A percentile compares a stretch with the other conserved stretches of the same genome.
Evolutionary conservation across 352 stramenopile genomes (phyloP).

Genomic region (Poterioochromonas sp.): DNA sequence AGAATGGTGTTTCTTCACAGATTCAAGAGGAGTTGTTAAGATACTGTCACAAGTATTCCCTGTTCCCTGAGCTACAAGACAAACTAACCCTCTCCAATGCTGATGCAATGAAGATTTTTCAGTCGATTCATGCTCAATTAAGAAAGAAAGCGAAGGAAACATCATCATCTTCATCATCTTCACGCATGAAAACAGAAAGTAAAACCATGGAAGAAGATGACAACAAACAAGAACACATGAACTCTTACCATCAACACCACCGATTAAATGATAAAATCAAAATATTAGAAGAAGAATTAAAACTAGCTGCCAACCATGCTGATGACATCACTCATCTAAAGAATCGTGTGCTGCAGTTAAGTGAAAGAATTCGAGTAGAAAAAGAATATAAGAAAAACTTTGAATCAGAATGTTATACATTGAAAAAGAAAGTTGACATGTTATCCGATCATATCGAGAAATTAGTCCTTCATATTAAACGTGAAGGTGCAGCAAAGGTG

Average conservation of each 20-base stretch:
- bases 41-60: neutral
- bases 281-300: constrained; percentile 45
- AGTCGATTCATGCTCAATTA: neutral
- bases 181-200: neutral
- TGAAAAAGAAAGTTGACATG: constrained; percentile 70
- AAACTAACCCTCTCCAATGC: neutral
- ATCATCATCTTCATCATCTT: neutral
- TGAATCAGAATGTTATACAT: constrained; percentile 55
- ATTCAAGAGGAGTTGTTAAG: neutral
- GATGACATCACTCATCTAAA: constrained; percentile 61
- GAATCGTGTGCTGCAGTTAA: constrained; percentile 62
- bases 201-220: neutral
- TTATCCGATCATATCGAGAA: constrained; percentile 91
- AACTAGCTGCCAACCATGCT: constrained; percentile 49
- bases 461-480: constrained; percentile 88
- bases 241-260: neutral
- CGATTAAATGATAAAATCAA: neutral
- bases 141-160: neutral
- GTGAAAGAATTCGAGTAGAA: constrained; percentile 63
- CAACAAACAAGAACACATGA: neutral
- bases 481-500: constrained; percentile 82
- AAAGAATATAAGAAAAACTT: constrained; percentile 67
- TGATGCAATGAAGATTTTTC: neutral
- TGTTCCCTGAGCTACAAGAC: neutral
- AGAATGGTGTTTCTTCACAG: neutral